These are phyloP conservation scores for Arachnomyces sp. DNA, from an alignment of 2,329 filamentous ascomycete species.

Conservation along the genomic window DNA sequence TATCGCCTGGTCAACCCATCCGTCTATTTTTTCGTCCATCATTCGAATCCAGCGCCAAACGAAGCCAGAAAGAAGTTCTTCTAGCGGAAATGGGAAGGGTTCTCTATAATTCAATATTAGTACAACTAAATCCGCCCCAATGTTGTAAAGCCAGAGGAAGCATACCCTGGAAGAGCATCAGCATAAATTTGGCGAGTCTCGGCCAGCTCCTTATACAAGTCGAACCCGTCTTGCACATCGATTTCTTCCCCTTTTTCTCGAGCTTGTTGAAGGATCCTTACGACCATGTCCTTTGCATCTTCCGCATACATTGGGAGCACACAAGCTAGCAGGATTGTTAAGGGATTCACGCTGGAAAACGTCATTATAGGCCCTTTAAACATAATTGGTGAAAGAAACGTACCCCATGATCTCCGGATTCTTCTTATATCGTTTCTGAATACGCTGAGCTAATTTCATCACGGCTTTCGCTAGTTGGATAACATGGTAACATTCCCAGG, in stretches of 20 bases:
- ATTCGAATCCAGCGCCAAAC: slow-evolving; percentile 91
- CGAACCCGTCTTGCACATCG: slow-evolving; percentile 84
- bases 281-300: slow-evolving; percentile 78
- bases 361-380: slow-evolving; percentile 13
- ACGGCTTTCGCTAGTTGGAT: slow-evolving; percentile 82
- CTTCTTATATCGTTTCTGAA: slow-evolving; percentile 85
- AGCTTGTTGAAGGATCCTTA: slow-evolving; percentile 67
- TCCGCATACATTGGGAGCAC: slow-evolving; percentile 85
- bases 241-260: slow-evolving; percentile 66
- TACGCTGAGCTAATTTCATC: slow-evolving; percentile 75
- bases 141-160: no score
- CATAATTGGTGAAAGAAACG: slow-evolving; percentile 42
- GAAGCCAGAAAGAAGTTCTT: slow-evolving; percentile 78
- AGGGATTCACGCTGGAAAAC: slow-evolving; percentile 44
- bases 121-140: background rate
- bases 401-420: slow-evolving; percentile 79
- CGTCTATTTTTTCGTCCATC: slow-evolving; percentile 70
- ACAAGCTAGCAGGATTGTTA: slow-evolving; percentile 69
- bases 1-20: slow-evolving; percentile 83
- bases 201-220: slow-evolving; percentile 81
- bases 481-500: slow-evolving; percentile 87
- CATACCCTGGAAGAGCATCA: slow-evolving; percentile 59
- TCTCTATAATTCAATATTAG: slow-evolving; percentile 26
- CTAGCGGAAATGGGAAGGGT: slow-evolving; percentile 80
- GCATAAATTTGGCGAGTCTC: slow-evolving; percentile 76